These are phyloP conservation scores for Helianthus annuus DNA, from an alignment of 129 eudicot genomes.

Conservation along the genomic window HanXRQr2.0-SUNRISE NC_035441.2:26722419-26722918, in stretches of 20 bases:
- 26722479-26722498: too few species aligned
- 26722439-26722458: too few species aligned
- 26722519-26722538: not conserved
- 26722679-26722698: constrained; percentile 78
- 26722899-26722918: not conserved
- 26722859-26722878: constrained; percentile 32
- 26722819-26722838: constrained; percentile 26
- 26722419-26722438: too few species aligned
- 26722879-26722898: constrained; percentile 3
- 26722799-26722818: constrained; percentile 18
- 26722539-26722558: constrained; percentile 47
- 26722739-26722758: constrained; percentile 12
- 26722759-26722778: constrained; percentile 28
- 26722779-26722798: constrained; percentile 34
- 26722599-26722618: constrained; percentile 83
- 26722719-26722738: not conserved
- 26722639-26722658: constrained; percentile 82
- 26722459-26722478: too few species aligned
- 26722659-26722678: constrained; percentile 79
- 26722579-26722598: constrained; percentile 89
- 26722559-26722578: constrained; percentile 90
- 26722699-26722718: constrained; percentile 26
- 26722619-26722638: constrained; percentile 71
- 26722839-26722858: constrained; percentile 17
- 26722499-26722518: too few species aligned